Base-by-base conservation (phyloP, 495 filamentous ascomycete species). In the Penicillium tannophilum region DNA sequence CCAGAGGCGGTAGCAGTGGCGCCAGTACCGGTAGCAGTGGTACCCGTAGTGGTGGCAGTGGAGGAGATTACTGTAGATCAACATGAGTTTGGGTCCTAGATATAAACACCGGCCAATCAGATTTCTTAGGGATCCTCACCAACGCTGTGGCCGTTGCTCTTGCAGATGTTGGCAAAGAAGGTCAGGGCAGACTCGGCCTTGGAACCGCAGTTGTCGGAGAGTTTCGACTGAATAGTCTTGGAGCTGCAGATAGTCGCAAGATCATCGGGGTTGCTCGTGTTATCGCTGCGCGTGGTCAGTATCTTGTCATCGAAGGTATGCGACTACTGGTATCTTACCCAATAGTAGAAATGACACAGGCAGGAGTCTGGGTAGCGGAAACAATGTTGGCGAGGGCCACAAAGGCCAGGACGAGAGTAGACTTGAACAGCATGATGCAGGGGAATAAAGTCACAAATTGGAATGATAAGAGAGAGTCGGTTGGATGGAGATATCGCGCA, bases 391-490 rank as follows among this genome's bases (percentile, higher is more conserved):
- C 51, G 54, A 78, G 64, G 47, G 73, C 73, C 47, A 76, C 52
- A 45, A 75, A 57, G 55, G 72, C 68, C 45, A 73, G 47, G 52
- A 61, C 54, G 56, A 78, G 19, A 58, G 71, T 63, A 26, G 68
- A 72, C 58, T 76, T 62, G 67, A 76, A 73, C 52, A 75, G 50
- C 75, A 78, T 78, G 44, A 20, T 72, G 66, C 52, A 46, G 55
- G 41, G 30, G n/a, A 46, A 54, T 19, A 55, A 52, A 48, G 56
- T 33, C 59, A 65, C 50, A 45, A 16, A 52, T 42, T 23, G 47
- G 36, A 58, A 52, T 51, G 50, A 52, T 51, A 52, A 47, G 54
- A 24, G 56, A 50, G 55, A 31, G 56, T 59, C 51, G 63, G 3
- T 41, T 41, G 4, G 60, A 49, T 50, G 4, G 47, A 61, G 46